Percentiles rank a stretch among this genome's conserved stretches.
phyloP scores from a whole-genome alignment of 2,329 filamentous ascomycete genomes.

The Purpureocillium takamizusanense region DNA sequence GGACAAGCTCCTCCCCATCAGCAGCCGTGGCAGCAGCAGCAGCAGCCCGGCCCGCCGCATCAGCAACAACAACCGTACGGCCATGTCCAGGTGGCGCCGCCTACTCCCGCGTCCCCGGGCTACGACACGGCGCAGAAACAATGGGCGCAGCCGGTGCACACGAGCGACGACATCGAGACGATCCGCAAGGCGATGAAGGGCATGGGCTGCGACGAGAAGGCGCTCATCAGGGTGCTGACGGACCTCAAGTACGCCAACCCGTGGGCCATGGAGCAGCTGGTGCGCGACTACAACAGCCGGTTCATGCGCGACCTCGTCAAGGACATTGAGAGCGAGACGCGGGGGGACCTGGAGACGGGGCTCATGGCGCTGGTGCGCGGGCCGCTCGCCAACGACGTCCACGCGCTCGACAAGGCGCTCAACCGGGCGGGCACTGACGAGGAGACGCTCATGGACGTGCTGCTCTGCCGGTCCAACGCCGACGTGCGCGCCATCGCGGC shows the following conservation, averaged over 20 bases:
- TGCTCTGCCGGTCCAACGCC: conserved; percentile 25
- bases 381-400: conserved; percentile 22
- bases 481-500: conserved; percentile 21
- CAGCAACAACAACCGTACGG: conserved; percentile 1
- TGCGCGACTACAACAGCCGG: conserved; percentile 20
- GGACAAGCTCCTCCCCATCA: conserved; percentile 3
- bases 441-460: conserved; percentile 22
- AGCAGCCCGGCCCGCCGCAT: conserved; percentile 6
- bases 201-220: conserved; percentile 22
- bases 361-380: conserved; percentile 20
- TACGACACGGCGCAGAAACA: conserved; percentile 19
- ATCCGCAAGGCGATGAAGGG: conserved; percentile 26
- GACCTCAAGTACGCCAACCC: conserved; percentile 21
- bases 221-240: conserved; percentile 19
- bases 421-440: conserved; percentile 22
- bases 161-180: conserved; percentile 16
- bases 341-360: conserved; percentile 18
- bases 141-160: conserved; percentile 17
- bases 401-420: conserved; percentile 18
- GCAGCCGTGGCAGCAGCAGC: conserved; percentile 15
- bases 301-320: conserved; percentile 22
- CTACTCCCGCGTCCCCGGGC: conserved; percentile 17
- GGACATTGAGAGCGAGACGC: conserved; percentile 23
- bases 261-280: conserved; percentile 21
- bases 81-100: conserved; percentile 3